Evolutionary conservation across 345 rosid genomes (phyloP).

Genomic region (Rhizophora mangle): DNA sequence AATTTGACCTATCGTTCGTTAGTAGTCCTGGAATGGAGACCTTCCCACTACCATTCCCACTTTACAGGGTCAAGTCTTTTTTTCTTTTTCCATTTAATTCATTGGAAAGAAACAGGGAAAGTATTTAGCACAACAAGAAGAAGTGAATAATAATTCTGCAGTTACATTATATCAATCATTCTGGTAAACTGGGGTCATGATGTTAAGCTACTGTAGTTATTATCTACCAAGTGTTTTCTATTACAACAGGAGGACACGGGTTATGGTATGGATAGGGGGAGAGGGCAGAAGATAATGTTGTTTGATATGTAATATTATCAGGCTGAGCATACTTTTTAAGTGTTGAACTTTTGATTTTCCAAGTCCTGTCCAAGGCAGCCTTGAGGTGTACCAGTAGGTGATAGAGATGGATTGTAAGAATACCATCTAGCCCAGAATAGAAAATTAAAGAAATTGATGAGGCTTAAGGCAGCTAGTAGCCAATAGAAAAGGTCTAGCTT

Average conservation of each 20-base stretch:
- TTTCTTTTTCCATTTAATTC: too few relatives aligned
- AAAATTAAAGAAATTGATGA: conserved; percentile 51
- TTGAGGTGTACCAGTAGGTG: conserved; percentile 13
- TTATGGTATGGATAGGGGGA: neutral
- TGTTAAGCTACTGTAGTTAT: neutral
- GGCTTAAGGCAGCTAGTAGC: conserved; percentile 56
- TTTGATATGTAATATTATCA: conserved; percentile 6
- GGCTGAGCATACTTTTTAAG: conserved; percentile 7
- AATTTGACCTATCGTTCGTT: neutral
- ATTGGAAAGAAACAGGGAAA: neutral
- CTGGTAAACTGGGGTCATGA: neutral
- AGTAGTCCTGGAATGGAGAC: neutral
- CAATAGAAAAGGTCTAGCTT: conserved; percentile 67
- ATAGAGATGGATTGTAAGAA: conserved; percentile 43
- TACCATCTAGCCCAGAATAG: conserved; percentile 57
- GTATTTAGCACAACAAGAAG: neutral
- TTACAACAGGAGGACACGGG: neutral
- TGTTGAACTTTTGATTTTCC: conserved; percentile 30
- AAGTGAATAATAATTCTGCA: neutral
- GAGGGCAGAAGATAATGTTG: conserved; percentile 3
- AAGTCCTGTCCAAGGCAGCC: conserved; percentile 27
- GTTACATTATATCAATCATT: neutral
- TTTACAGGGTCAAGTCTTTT: neutral
- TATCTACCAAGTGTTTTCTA: conserved; percentile 4
- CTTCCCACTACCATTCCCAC: conserved; percentile 6